A percentile compares a stretch with the other conserved stretches of the same genome.
Conservation (phyloP, 768 basidiomycete genomes). For the Leccinum imitatum region DNA sequence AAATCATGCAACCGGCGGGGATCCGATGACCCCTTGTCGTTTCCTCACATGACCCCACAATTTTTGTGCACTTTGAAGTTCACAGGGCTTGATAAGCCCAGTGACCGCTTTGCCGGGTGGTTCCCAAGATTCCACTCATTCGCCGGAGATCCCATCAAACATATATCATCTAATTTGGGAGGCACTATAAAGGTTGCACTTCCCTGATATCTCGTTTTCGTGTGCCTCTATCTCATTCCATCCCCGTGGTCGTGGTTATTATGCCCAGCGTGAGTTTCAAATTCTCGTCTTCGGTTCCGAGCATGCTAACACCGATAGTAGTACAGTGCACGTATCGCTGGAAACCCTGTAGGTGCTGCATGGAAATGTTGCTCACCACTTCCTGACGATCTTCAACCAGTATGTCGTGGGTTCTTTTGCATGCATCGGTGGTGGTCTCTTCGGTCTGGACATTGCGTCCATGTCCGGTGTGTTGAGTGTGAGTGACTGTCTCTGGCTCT, state of each 20-base stretch:
- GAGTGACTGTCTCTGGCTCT: conserved; percentile 12
- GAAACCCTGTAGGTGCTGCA: conserved; percentile 48
- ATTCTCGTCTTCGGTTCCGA: not conserved
- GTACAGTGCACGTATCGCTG: conserved; percentile 57
- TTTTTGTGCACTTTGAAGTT: not conserved
- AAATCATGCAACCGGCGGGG: not conserved
- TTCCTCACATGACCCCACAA: not conserved
- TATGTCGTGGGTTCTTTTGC: conserved; percentile 79
- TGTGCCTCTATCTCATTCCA: not conserved
- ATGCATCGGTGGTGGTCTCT: conserved; percentile 78
- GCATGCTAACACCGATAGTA: conserved; percentile 22
- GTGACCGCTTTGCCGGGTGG: not conserved
- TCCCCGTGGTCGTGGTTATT: not conserved
- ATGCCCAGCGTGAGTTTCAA: conserved; percentile 29
- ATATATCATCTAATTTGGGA: not conserved
- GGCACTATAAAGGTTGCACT: conserved; percentile 14
- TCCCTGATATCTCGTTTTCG: not conserved
- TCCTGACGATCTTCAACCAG: conserved; percentile 37
- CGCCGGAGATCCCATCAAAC: not conserved
- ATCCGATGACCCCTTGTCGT: not conserved
- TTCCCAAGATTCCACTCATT: not conserved
- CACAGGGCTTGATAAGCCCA: conserved; percentile 5
- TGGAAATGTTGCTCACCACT: not conserved
- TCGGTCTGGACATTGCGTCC: conserved; percentile 80
- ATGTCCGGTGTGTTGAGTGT: conserved; percentile 75